Base-by-base conservation (phyloP, 495 filamentous ascomycete species). In the Lichenothelia convexa region DNA sequence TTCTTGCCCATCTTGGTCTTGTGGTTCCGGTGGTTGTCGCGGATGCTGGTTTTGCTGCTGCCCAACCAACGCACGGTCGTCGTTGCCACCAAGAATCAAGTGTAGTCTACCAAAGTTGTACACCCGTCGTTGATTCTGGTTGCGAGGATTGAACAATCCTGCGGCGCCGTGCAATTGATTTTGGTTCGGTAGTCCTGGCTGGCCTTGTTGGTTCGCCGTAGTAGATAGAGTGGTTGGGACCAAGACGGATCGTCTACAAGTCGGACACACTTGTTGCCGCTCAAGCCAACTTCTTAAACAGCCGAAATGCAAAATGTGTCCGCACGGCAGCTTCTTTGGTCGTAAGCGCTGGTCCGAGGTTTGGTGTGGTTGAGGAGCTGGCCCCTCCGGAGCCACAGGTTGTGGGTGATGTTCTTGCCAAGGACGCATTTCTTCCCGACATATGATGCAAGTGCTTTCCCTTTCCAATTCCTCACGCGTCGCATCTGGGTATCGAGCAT, bases 211-310 rank as follows among this genome's bases (percentile, higher is more conserved):
- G n/a, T n/a, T n/a, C n/a, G n/a, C n/a, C 43, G 22, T 48, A 30
- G 36, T 35, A 39, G 36, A 15, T 18, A 1, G 20, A n/a, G n/a
- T n/a, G n/a, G n/a, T n/a, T 9, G 44, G 11, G n/a, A 31, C 47
- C 1, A 80, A 57, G 21, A 97, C 91, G 16, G 89, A 70, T 21
- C 81, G 67, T 39, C 89, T 73, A 53, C 89, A 97, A 3, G 87
- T 95, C 8, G 89, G 89, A 55, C 89, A 97, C 17, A 89, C 85
- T 54, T 95, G 91, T 54, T 97, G 89, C 37, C 89, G 74, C 59
- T 95, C 89, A n/a, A 97, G 62, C 89, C 89, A 97, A 53, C 87
- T 91, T 49, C 83, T 76, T 30, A 97, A 70, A 50, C 89, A 97
- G 15, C 83, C 73, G 44, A 93, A 83, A 56, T 97, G 89, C 21